These are phyloP conservation scores for Nakazawaea siamensis DNA, from an alignment of 805 yeast genomes.

Conservation along the genomic window DNA sequence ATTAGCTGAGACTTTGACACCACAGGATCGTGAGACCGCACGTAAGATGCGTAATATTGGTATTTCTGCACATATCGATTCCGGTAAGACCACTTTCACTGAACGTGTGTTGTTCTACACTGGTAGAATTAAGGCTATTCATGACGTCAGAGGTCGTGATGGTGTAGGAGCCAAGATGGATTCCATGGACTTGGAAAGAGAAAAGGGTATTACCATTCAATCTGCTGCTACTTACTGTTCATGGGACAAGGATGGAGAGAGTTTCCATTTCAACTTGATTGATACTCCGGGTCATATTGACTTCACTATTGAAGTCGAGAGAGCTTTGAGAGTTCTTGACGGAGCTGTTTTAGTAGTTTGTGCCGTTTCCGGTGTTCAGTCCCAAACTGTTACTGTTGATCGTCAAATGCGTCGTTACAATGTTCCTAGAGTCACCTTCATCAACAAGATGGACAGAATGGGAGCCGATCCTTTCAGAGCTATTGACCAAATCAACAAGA, in stretches of 20 bases:
- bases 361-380: slow-evolving; percentile 97
- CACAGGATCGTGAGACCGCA: slow-evolving; percentile 43
- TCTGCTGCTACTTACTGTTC: slow-evolving; percentile 98
- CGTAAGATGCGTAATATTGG: slow-evolving; percentile 83
- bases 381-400: slow-evolving; percentile 97
- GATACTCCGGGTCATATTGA: slow-evolving; percentile 99
- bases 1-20: slow-evolving; percentile 39
- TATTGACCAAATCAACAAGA: slow-evolving; percentile 80
- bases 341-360: slow-evolving; percentile 98
- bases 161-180: slow-evolving; percentile 99
- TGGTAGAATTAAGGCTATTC: slow-evolving; percentile 94
- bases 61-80: slow-evolving; percentile 95
- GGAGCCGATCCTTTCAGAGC: slow-evolving; percentile 97
- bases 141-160: slow-evolving; percentile 94
- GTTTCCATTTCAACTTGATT: slow-evolving; percentile 86
- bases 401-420: slow-evolving; percentile 98
- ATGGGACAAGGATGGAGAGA: slow-evolving; percentile 69
- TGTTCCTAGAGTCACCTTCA: slow-evolving; percentile 92
- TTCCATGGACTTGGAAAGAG: slow-evolving; percentile 97
- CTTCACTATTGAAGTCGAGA: slow-evolving; percentile 96
- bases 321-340: slow-evolving; percentile 95
- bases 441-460: slow-evolving; percentile 99
- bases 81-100: slow-evolving; percentile 97
- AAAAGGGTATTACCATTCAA: slow-evolving; percentile 97
- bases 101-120: slow-evolving; percentile 95